Evolutionary conservation across 2,329 filamentous ascomycete genomes (phyloP).

Genomic region (Colletotrichum sojae): DNA sequence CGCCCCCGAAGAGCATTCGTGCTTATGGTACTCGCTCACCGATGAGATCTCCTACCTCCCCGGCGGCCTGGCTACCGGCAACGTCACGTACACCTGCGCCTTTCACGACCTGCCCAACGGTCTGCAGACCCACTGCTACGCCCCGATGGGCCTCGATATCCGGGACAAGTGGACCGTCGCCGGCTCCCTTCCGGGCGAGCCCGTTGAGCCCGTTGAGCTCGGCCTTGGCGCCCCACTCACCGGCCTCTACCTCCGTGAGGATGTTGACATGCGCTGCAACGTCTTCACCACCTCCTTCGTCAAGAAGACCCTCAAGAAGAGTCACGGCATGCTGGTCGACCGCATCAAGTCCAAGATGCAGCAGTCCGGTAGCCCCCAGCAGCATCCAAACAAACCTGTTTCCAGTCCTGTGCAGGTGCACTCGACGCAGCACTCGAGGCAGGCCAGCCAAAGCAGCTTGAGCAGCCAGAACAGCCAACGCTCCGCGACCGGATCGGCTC

Average conservation of each 20-base stretch:
- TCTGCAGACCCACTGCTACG: constrained; percentile 86
- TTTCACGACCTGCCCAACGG: constrained; percentile 81
- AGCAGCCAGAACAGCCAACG: constrained; percentile 36
- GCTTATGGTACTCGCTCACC: constrained; percentile 83
- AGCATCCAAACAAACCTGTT: neutral
- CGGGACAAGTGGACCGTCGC: constrained; percentile 83
- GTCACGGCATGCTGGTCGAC: constrained; percentile 79
- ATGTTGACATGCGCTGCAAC: constrained; percentile 87
- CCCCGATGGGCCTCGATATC: constrained; percentile 85
- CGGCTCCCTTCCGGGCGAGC: constrained; percentile 80
- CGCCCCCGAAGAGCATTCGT: constrained; percentile 78
- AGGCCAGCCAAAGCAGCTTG: constrained; percentile 24
- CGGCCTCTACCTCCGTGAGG: constrained; percentile 87
- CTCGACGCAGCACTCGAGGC: neutral
- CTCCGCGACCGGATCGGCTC: constrained; percentile 3
- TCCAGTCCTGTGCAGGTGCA: neutral
- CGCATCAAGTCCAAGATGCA: constrained; percentile 63
- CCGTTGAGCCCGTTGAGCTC: constrained; percentile 74
- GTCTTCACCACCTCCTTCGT: constrained; percentile 82
- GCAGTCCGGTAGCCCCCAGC: constrained; percentile 9
- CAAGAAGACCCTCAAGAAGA: constrained; percentile 84
- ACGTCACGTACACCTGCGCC: constrained; percentile 83
- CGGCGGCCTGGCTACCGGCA: constrained; percentile 73
- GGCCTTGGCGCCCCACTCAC: constrained; percentile 75
- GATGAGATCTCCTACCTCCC: constrained; percentile 84